Evolutionary conservation across 805 yeast genomes (phyloP).

Genomic region (Myxozyma nipponensis): DNA sequence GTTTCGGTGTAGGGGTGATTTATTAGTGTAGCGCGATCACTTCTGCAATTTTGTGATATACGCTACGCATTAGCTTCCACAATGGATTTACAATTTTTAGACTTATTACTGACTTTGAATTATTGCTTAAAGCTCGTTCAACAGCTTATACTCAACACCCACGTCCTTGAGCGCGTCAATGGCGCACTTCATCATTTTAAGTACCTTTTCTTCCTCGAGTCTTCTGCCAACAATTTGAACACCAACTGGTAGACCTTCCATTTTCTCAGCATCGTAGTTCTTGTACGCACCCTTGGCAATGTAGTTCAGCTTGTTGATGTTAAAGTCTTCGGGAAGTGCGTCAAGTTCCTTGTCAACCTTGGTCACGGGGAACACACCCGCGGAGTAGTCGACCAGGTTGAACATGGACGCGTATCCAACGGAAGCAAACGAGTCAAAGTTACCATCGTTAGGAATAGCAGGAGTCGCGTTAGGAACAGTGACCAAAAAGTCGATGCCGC

Average conservation of each 20-base stretch:
- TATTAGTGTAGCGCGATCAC: no score
- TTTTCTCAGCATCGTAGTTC: conserved; percentile 49
- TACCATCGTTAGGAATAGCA: conserved; percentile 41
- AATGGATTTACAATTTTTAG: no score
- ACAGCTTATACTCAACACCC: conserved; percentile 33
- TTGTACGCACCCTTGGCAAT: conserved; percentile 46
- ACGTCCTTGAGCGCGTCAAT: conserved; percentile 36
- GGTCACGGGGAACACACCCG: conserved; percentile 57
- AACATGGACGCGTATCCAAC: conserved; percentile 54
- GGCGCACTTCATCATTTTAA: conserved; percentile 46
- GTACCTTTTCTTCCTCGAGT: conserved; percentile 58
- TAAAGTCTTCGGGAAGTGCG: conserved; percentile 35
- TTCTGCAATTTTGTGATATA: no score
- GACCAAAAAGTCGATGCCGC: conserved; percentile 40
- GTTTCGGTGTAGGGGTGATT: no score
- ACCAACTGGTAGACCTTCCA: conserved; percentile 59
- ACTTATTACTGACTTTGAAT: no score
- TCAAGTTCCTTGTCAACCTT: conserved; percentile 45
- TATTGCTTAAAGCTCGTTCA: conserved; percentile 29
- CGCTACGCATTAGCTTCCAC: no score
- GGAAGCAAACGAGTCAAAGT: conserved; percentile 38
- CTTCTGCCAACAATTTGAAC: conserved; percentile 62
- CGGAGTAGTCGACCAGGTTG: conserved; percentile 55
- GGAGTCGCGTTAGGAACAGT: conserved; percentile 45
- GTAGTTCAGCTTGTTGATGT: conserved; percentile 36